Evolutionary conservation across 2,329 filamentous ascomycete species (phyloP).

Genomic region (Beauveria scarabaeidicola): DNA sequence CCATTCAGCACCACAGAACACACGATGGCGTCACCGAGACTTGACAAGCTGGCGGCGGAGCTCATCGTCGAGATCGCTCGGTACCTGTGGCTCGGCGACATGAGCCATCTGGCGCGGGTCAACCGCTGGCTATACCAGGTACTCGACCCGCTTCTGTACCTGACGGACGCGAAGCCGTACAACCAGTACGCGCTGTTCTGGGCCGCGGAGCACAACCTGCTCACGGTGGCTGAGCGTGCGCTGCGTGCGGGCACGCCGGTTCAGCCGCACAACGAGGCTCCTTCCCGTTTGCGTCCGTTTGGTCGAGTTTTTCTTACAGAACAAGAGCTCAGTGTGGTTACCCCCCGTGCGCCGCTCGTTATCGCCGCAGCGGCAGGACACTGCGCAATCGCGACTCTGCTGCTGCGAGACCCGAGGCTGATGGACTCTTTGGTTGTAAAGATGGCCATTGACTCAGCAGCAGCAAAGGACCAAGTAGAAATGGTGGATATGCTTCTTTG

Average conservation of each 20-base stretch:
- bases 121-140: not conserved
- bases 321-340: not conserved
- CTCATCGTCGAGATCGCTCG: not conserved
- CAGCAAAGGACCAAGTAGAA: not conserved
- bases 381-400: not conserved
- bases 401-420: not conserved
- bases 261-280: not conserved
- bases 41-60: not conserved
- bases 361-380: not conserved
- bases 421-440: not conserved
- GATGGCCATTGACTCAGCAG: not conserved
- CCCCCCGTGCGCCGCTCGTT: not conserved
- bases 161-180: not conserved
- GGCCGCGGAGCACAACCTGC: not conserved
- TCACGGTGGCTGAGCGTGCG: not conserved
- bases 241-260: not conserved
- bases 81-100: slow-evolving; percentile 6
- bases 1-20: not conserved
- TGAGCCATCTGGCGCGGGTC: not conserved
- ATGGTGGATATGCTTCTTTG: not conserved
- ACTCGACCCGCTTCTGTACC: not conserved
- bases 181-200: slow-evolving; percentile 6
- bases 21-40: not conserved
- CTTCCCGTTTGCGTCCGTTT: not conserved
- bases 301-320: not conserved